Conservation (phyloP, 257 asterid genomes). For the Fraxinus americana region DNA sequence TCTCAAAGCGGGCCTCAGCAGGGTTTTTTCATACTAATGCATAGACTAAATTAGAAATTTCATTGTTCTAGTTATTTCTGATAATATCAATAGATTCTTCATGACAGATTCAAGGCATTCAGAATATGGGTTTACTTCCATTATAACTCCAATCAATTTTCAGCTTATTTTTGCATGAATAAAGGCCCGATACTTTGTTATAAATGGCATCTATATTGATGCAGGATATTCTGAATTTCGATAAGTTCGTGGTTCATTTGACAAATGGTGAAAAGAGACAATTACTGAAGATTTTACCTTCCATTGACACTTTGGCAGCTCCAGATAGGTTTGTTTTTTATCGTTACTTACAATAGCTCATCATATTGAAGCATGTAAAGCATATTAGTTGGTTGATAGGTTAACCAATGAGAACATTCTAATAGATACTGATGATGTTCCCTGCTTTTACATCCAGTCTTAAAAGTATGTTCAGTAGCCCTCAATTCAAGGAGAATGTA, state of each 20-base stretch:
- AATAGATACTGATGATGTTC: slow-evolving; percentile 1
- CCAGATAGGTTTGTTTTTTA: slow-evolving; percentile 51
- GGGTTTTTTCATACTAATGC: too few species aligned
- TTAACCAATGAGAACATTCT: not conserved
- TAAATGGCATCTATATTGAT: slow-evolving; percentile 17
- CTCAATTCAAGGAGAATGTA: slow-evolving; percentile 60
- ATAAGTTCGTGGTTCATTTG: slow-evolving; percentile 46
- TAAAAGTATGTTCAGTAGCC: slow-evolving; percentile 63
- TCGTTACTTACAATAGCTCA: slow-evolving; percentile 10
- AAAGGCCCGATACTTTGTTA: not conserved
- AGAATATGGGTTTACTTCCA: not conserved
- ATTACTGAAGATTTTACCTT: slow-evolving; percentile 63
- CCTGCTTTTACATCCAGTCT: slow-evolving; percentile 44
- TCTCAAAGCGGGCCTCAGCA: too few species aligned
- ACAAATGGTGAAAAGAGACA: slow-evolving; percentile 61
- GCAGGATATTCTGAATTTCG: slow-evolving; percentile 68
- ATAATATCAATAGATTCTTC: not conserved
- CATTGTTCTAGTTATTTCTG: not conserved
- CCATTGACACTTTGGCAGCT: slow-evolving; percentile 51
- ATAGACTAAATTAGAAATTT: not conserved
- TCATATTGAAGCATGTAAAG: slow-evolving; percentile 9
- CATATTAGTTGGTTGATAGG: slow-evolving; percentile 3
- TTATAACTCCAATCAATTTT: not conserved
- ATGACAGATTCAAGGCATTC: not conserved
- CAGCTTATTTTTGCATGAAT: not conserved